A percentile compares a stretch with the other conserved stretches of the same genome.
phyloP scores from a whole-genome alignment of 148 eudicot genomes.

The Selenicereus undatus region DNA sequence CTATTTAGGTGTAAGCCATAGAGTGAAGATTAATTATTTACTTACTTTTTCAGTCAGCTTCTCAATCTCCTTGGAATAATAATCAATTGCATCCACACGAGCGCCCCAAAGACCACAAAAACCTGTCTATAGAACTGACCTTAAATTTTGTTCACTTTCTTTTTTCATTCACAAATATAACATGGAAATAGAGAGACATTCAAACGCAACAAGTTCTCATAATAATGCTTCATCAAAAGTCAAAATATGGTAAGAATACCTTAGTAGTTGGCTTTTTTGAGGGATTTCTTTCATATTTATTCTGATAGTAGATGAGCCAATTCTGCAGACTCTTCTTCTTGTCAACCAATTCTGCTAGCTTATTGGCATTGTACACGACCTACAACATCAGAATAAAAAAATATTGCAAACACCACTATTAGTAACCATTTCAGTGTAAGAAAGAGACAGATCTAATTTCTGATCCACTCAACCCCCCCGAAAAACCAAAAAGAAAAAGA shows the following conservation, averaged over 20 bases:
- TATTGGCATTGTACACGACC: constrained; percentile 89
- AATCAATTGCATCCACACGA: constrained; percentile 79
- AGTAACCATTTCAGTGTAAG: neutral
- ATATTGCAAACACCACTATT: neutral
- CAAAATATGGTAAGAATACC: constrained; percentile 40
- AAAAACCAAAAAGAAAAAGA: no score
- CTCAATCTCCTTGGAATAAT: constrained; percentile 65
- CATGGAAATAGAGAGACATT: neutral
- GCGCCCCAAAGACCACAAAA: constrained; percentile 93
- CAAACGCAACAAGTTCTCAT: neutral
- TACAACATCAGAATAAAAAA: constrained; percentile 19
- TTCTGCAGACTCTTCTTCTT: constrained; percentile 67
- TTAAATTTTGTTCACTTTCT: constrained; percentile 14
- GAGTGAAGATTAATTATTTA: constrained; percentile 38
- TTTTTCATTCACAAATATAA: neutral
- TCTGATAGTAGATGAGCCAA: constrained; percentile 77
- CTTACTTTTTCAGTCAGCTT: constrained; percentile 65
- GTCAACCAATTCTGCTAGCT: constrained; percentile 73
- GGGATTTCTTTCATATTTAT: constrained; percentile 71
- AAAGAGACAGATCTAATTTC: no score
- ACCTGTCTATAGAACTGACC: constrained; percentile 68
- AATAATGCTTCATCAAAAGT: neutral
- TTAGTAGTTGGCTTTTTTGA: constrained; percentile 57
- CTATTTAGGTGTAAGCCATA: neutral
- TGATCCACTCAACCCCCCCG: no score